Percentiles rank a stretch among this genome's conserved stretches.
Conservation (phyloP, 2,329 filamentous ascomycete genomes). For the Fusarium acutatum region DNA sequence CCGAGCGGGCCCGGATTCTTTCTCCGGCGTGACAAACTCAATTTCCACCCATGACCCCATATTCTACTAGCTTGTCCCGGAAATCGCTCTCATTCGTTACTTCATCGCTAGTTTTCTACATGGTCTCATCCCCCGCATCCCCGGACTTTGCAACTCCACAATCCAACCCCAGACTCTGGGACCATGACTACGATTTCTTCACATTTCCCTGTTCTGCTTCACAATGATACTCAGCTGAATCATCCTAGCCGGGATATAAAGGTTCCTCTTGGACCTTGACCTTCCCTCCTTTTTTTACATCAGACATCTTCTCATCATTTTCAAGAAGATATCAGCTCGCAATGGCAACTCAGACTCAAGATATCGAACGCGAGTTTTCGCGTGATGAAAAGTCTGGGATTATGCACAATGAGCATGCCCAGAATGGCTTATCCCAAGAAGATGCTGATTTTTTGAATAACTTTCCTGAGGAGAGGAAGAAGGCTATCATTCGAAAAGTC, state of each 20-base stretch:
- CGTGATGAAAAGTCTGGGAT: slow-evolving; percentile 36
- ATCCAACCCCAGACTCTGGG: slow-evolving; percentile 9
- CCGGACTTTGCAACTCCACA: slow-evolving; percentile 18
- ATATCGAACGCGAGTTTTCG: slow-evolving; percentile 37
- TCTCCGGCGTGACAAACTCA: background rate
- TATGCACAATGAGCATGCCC: slow-evolving; percentile 34
- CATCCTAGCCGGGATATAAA: background rate
- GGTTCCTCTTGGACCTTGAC: background rate
- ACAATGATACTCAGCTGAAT: background rate
- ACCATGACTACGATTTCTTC: background rate
- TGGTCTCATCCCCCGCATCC: slow-evolving; percentile 19
- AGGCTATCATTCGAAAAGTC: background rate
- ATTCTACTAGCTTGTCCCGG: background rate
- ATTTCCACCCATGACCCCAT: background rate
- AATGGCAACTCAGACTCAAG: slow-evolving; percentile 22
- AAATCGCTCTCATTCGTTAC: background rate
- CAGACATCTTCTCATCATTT: background rate
- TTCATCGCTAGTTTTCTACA: background rate
- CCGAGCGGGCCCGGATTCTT: background rate
- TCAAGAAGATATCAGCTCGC: slow-evolving; percentile 5
- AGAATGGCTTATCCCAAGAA: background rate
- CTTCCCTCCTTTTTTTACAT: background rate
- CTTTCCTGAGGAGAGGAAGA: background rate
- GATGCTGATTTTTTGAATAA: slow-evolving; percentile 7
- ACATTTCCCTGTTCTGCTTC: background rate